phyloP scores from a whole-genome alignment of 2,329 filamentous ascomycete genomes.

The Paecilomyces niveus region DNA sequence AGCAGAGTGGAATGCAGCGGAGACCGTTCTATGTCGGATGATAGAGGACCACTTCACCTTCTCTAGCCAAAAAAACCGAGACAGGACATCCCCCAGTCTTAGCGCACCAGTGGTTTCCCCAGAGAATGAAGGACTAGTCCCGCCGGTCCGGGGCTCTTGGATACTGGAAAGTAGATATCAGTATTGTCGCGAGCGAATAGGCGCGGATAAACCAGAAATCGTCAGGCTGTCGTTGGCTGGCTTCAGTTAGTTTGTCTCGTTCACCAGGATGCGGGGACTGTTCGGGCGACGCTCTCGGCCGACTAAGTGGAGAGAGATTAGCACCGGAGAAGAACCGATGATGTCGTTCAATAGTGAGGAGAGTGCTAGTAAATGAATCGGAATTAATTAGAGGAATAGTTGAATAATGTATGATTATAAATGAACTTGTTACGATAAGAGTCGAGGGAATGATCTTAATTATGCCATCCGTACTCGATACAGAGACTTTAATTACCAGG shows the following conservation, averaged over 20 bases:
- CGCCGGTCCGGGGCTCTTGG: background rate
- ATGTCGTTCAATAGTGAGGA: background rate
- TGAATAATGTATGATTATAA: background rate
- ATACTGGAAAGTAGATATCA: background rate
- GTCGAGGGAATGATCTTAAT: too few species aligned
- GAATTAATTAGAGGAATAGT: background rate
- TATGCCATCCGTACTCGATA: too few species aligned
- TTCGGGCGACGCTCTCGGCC: background rate
- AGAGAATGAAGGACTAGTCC: background rate
- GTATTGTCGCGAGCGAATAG: conserved; percentile 5
- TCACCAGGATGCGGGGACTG: background rate
- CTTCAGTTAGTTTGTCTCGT: background rate
- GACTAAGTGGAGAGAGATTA: background rate
- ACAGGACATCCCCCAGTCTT: background rate
- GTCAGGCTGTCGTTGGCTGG: conserved; percentile 4
- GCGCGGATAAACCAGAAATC: conserved; percentile 5
- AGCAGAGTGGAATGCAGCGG: background rate
- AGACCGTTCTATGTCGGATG: background rate
- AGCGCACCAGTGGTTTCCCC: background rate
- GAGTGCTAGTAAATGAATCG: background rate
- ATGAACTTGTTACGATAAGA: too few species aligned
- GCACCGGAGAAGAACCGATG: background rate
- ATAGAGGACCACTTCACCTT: background rate
- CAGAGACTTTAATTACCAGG: too few species aligned
- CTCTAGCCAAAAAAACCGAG: background rate